Base-by-base conservation (phyloP, 1,284 basidiomycete species). In the Ganoderma resinaceum region DNA sequence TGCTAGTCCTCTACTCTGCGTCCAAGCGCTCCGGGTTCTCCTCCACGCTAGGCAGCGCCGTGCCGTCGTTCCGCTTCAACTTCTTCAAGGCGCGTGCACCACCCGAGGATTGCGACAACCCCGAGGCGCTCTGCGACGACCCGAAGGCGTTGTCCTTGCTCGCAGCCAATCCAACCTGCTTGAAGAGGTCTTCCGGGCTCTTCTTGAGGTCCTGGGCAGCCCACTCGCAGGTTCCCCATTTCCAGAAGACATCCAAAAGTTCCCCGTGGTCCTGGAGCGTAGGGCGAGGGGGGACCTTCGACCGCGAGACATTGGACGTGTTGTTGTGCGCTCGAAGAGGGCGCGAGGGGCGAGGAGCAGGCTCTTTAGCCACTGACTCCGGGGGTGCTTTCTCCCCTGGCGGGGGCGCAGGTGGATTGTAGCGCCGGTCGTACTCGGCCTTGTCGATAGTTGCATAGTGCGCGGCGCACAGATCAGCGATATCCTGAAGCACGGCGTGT, bases 41-140 rank as follows among this genome's bases (percentile, higher is more conserved):
- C n/a, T n/a, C n/a, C n/a, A n/a, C n/a, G n/a, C n/a, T n/a, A n/a
- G n/a, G n/a, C n/a, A n/a, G n/a, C n/a, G n/a, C n/a, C n/a, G n/a
- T n/a, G n/a, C n/a, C n/a, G n/a, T n/a, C n/a, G n/a, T n/a, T n/a
- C n/a, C n/a, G n/a, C n/a, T n/a, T n/a, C n/a, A n/a, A n/a, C n/a
- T n/a, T n/a, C n/a, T n/a, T n/a, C n/a, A n/a, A n/a, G n/a, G n/a
- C n/a, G n/a, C n/a, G n/a, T n/a, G n/a, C n/a, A n/a, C n/a, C n/a
- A n/a, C n/a, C 40, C 40, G 40, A 18, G 12, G 69, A 74, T 46
- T 55, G 55, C 42, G 72, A 72, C 67, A 67, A 70, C 7, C 53
- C 40, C 40, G 40, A 42, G 40, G 40, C 60, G 29, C 29, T 64
- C 38, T 70, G 46, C 29, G 52, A 53, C 52, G 52, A 53, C 52